Evolutionary conservation across 2,329 filamentous ascomycete species (phyloP), one percentile per base, ranked within the genome.

Genomic region (Trichoderma aggressivum): DNA sequence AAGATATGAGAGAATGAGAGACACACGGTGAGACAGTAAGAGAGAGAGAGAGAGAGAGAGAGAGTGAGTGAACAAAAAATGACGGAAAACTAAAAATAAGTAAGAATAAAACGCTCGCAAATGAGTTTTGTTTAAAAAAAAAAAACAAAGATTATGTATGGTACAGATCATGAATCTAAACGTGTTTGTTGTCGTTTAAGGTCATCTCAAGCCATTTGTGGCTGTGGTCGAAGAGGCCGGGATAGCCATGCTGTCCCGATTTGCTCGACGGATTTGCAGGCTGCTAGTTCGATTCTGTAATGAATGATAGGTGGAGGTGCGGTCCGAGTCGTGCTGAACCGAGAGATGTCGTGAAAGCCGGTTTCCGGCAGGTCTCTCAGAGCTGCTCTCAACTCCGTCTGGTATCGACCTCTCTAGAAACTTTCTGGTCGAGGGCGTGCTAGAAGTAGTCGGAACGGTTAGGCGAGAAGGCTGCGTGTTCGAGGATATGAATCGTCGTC

Each of bases 401-500:
- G 80, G 79, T 14, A 79, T 79, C 3, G 81, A 75, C 62, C 85
- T 80, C 34, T 88, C 86, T 24, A 87, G 76, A 71, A 87, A 88
- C 43, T 85, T 83, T 36, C 86, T 82, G 18, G 80, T 77, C 7
- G 82, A 78, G 2, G 81, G 77, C 7, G 81, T 61, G 30, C 30
- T 28, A 3, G 83, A 80, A 18, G 80, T 79, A 2, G 78, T 75
- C 2, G 84, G 81, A 6, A 80, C 77, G 3, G 82, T 79, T 10
- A 88, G 76, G 30, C 87, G 84, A 64, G 85, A 85, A 70, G 76
- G 75, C 39, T 83, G 83, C 56, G 86, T 77, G 26, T 82, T 84
- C 0, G 87, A 84, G 8, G 86, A 82, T 18, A 83, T 82, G 63
- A 89, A 80, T 24, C 88, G 84, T 64, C 88, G 84, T 56, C 87